These are phyloP conservation scores for Cordyceps javanica DNA, from an alignment of 2,329 filamentous ascomycete genomes.

Conservation along the genomic window DNA sequence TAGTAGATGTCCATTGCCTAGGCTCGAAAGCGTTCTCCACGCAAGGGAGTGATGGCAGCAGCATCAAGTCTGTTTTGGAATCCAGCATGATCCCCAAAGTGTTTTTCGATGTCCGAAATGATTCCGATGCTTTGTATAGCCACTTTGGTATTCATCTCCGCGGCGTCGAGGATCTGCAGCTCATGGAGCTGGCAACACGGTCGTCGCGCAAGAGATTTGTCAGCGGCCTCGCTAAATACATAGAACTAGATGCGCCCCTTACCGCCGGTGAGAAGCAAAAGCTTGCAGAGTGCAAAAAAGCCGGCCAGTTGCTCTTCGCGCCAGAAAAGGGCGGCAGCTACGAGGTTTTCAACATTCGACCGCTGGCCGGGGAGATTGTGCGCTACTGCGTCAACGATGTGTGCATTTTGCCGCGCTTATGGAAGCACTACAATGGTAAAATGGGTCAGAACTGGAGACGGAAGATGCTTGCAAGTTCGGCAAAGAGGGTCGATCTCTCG, in stretches of 20 bases:
- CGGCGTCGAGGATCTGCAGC: conserved; percentile 46
- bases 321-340: conserved; percentile 37
- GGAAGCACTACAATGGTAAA: conserved; percentile 21
- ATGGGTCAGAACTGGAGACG: conserved; percentile 16
- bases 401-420: conserved; percentile 30
- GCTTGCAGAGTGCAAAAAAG: conserved; percentile 31
- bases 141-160: conserved; percentile 37
- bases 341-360: conserved; percentile 41
- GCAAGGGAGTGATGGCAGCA: not conserved
- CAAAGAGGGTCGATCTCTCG: conserved; percentile 24
- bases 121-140: conserved; percentile 48
- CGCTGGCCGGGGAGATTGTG: conserved; percentile 31
- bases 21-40: not conserved
- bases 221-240: conserved; percentile 23
- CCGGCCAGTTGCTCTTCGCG: conserved; percentile 31
- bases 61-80: not conserved
- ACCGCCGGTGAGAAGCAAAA: conserved; percentile 7
- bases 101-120: conserved; percentile 53
- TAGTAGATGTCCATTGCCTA: not conserved
- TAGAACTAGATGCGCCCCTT: conserved; percentile 23
- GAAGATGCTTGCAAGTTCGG: conserved; percentile 22
- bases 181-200: conserved; percentile 44
- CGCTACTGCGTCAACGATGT: conserved; percentile 44
- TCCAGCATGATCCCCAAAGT: conserved; percentile 35
- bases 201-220: conserved; percentile 13